phyloP scores from a whole-genome alignment of 495 filamentous ascomycete species.

The Penicillium paradoxum region DNA sequence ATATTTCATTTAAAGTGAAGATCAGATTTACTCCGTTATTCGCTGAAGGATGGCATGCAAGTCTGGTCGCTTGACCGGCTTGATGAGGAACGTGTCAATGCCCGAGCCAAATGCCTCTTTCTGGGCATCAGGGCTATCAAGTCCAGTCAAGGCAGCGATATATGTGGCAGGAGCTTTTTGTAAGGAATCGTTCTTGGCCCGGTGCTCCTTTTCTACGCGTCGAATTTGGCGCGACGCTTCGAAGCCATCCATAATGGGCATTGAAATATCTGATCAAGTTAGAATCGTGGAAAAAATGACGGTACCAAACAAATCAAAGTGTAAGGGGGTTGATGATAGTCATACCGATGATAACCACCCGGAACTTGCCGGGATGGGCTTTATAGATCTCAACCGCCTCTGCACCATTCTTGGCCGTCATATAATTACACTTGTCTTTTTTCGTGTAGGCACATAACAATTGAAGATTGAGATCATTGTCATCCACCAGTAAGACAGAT shows the following conservation, averaged over 20 bases:
- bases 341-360: slow-evolving; percentile 49
- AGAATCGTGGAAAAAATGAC: not conserved
- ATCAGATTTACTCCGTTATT: not conserved
- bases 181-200: not conserved
- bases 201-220: slow-evolving; percentile 50
- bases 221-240: slow-evolving; percentile 69
- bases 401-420: slow-evolving; percentile 45
- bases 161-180: slow-evolving; percentile 1
- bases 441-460: slow-evolving; percentile 34
- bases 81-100: slow-evolving; percentile 33
- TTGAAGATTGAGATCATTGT: slow-evolving; percentile 36
- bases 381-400: slow-evolving; percentile 49
- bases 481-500: slow-evolving; percentile 32
- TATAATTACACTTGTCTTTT: slow-evolving; percentile 26
- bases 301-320: not conserved
- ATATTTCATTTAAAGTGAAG: too few relatives aligned
- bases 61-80: not conserved
- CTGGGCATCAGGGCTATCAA: slow-evolving; percentile 27
- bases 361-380: slow-evolving; percentile 23
- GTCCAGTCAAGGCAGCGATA: slow-evolving; percentile 37
- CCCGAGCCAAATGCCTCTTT: slow-evolving; percentile 32
- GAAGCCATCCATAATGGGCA: slow-evolving; percentile 81
- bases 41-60: not conserved
- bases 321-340: not conserved
- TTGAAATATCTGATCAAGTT: slow-evolving; percentile 65